Evolutionary conservation across 495 filamentous ascomycete species (phyloP).

Genomic region (Pyrenula massariospora): DNA sequence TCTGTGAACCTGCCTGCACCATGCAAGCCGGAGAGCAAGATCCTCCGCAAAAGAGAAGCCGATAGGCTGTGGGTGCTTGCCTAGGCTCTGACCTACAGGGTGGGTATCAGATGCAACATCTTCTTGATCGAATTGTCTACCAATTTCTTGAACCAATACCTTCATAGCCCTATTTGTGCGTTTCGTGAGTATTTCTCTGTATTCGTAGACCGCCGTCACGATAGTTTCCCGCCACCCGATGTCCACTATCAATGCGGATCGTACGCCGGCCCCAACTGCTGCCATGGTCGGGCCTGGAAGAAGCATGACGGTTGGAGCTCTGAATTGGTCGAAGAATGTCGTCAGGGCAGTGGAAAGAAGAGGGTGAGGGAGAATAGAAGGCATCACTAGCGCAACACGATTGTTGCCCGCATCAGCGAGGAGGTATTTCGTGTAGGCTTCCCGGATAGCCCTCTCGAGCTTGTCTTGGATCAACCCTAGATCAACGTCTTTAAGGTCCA

Average conservation of each 20-base stretch:
- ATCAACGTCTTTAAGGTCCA: constrained; percentile 60
- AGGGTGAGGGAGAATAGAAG: constrained; percentile 66
- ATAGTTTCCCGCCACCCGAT: constrained; percentile 85
- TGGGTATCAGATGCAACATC: constrained; percentile 11
- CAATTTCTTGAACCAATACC: constrained; percentile 54
- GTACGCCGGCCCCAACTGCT: constrained; percentile 66
- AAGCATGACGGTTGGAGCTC: constrained; percentile 70
- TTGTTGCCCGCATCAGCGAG: constrained; percentile 64
- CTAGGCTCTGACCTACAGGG: constrained; percentile 4
- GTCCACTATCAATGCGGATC: constrained; percentile 73
- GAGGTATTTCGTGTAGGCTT: constrained; percentile 77
- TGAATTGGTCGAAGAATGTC: constrained; percentile 67
- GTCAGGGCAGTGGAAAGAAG: constrained; percentile 63
- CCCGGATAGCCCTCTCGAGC: constrained; percentile 71
- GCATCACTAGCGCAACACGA: constrained; percentile 61
- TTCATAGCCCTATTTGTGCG: constrained; percentile 67
- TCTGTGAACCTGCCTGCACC: constrained; percentile 45
- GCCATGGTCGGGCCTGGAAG: constrained; percentile 61
- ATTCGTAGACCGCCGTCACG: constrained; percentile 76
- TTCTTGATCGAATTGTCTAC: constrained; percentile 41
- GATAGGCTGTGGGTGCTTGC: constrained; percentile 22
- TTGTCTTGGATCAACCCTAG: constrained; percentile 76
- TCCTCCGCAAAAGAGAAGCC: constrained; percentile 74
- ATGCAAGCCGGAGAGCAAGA: constrained; percentile 57
- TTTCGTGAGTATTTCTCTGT: constrained; percentile 57